phyloP scores from a whole-genome alignment of 2,329 filamentous ascomycete genomes.

The Trichoderma oligosporum region DNA sequence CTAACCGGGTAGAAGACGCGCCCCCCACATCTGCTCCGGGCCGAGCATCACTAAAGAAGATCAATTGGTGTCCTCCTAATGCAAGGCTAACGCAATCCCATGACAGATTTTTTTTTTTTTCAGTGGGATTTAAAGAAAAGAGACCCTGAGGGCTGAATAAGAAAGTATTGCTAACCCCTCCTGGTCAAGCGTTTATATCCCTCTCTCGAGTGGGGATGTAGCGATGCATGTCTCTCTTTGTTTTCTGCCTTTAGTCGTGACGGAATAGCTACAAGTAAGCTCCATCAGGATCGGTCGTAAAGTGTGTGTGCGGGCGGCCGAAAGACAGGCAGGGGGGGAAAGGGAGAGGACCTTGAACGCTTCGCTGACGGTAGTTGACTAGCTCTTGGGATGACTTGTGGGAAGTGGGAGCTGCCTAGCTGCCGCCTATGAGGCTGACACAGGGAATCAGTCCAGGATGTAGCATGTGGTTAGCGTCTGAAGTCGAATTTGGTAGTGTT shows the following conservation, averaged over 20 bases:
- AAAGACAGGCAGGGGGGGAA: neutral
- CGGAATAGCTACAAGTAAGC: neutral
- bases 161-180: no score
- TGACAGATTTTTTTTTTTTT: no score
- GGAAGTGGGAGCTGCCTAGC: no score
- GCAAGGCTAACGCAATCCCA: no score
- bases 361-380: no score
- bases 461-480: no score
- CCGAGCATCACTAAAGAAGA: neutral
- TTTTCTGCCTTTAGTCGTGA: neutral
- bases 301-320: neutral
- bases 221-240: neutral
- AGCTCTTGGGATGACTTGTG: no score
- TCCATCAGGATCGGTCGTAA: neutral
- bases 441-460: no score
- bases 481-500: no score
- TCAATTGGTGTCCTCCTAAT: neutral
- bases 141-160: neutral
- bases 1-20: neutral
- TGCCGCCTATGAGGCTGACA: no score
- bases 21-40: slow-evolving; percentile 6
- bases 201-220: neutral
- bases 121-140: no score
- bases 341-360: neutral
- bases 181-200: neutral